These are phyloP conservation scores for Paecilomyces dactylethromorphus DNA, from an alignment of 2,329 filamentous ascomycete species.

Conservation along the genomic window DNA sequence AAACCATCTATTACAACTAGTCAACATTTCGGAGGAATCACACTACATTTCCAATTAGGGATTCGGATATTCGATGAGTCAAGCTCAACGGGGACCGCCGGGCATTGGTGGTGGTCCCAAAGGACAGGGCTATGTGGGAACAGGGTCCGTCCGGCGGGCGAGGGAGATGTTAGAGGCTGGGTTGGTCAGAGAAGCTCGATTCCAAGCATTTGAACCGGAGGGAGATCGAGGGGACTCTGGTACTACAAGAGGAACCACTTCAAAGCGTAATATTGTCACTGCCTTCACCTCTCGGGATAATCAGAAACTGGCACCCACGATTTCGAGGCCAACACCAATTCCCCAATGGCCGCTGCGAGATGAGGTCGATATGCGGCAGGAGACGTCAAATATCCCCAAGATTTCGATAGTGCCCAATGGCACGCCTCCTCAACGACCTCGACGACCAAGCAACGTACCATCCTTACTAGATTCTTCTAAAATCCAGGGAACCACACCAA, in stretches of 20 bases:
- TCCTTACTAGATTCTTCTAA: slow-evolving; percentile 23
- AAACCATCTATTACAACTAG: not conserved
- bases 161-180: slow-evolving; percentile 28
- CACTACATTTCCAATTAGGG: not conserved
- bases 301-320: slow-evolving; percentile 9
- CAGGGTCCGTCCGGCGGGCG: slow-evolving; percentile 30
- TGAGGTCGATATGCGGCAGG: slow-evolving; percentile 16
- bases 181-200: slow-evolving; percentile 13
- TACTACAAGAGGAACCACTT: not conserved
- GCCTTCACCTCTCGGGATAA: slow-evolving; percentile 8
- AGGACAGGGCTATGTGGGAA: slow-evolving; percentile 8
- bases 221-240: not conserved
- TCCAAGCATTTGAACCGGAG: not conserved
- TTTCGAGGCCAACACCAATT: slow-evolving; percentile 23
- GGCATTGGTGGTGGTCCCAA: slow-evolving; percentile 8
- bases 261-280: not conserved
- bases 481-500: not conserved
- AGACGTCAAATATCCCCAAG: slow-evolving; percentile 17
- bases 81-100: slow-evolving; percentile 4
- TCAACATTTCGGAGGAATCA: not conserved
- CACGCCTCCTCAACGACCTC: slow-evolving; percentile 36
- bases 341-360: slow-evolving; percentile 43
- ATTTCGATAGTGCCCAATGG: slow-evolving; percentile 22
- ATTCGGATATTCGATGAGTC: slow-evolving; percentile 13
- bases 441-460: slow-evolving; percentile 31